Base-by-base conservation (phyloP, 495 filamentous ascomycete genomes). In the Neurospora sp. region DNA sequence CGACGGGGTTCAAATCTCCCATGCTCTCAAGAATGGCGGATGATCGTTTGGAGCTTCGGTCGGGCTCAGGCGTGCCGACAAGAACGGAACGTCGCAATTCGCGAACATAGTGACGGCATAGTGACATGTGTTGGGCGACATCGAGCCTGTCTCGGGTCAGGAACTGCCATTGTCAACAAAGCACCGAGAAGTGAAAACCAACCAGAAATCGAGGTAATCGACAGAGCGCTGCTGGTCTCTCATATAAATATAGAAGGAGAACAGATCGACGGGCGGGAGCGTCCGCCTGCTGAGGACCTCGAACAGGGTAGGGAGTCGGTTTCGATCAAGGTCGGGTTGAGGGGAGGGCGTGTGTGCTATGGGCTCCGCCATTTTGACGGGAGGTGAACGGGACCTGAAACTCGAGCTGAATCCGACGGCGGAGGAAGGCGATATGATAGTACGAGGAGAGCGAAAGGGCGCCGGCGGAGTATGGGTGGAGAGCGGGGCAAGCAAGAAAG, bases 221-320 rank as follows among this genome's bases (percentile, higher is more conserved):
- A 99, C 94, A 5, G 95, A 97, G 79, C 95, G 89, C 79, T 98
- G 94, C 83, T 98, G 94, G 80, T 99, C 96, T 72, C 96, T 88
- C 96, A 99, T 99, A 82, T 97, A 99, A 77, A 99, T 98, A 85
- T 98, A 98, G 86, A 98, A 98, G 3, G 94, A 97, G 84, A 96
- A 98, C 12, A 99, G 88, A 80, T 98, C 96, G 44, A 98, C 95
- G 0, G 96, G 96, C 61, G 96, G 90, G 22, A 94, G 86, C 3
- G 96, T 99, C 61, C 92, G 89, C 70, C 96, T 89, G 76, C 93
- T 96, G 44, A 99, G 86, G 44, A 98, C 96, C 80, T 99, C 96
- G 79, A 96, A 97, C 46, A 98, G 89, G 0, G 92, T 98, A 20
- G 96, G 96, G 12, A 99, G 88, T 44, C 96, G 89, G 78, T 97